These are phyloP conservation scores for Cutaneotrichosporon daszewskae DNA, from an alignment of 1,284 basidiomycete species.

Conservation along the genomic window DNA sequence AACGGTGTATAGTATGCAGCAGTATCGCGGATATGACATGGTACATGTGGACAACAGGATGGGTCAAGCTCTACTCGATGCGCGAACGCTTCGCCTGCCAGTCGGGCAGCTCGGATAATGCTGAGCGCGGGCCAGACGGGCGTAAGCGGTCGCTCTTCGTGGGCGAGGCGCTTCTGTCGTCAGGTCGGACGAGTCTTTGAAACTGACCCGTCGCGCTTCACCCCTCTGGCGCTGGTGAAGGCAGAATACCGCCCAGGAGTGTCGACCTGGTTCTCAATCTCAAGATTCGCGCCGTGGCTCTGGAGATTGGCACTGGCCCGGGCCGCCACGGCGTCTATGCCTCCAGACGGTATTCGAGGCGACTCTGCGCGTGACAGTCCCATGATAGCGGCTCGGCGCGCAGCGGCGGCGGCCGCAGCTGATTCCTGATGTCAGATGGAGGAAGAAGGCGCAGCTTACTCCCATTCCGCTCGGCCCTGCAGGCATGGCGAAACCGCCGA, in stretches of 20 bases:
- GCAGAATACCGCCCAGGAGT: slow-evolving; percentile 15
- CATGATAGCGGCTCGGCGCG: slow-evolving; percentile 23
- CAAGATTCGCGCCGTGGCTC: slow-evolving; percentile 4
- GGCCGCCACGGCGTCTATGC: slow-evolving; percentile 25
- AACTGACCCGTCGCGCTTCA: slow-evolving; percentile 31
- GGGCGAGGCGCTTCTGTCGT: slow-evolving; percentile 10
- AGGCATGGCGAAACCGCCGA: slow-evolving; percentile 7
- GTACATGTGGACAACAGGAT: not conserved
- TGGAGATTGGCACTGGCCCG: slow-evolving; percentile 19
- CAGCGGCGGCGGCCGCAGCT: slow-evolving; percentile 1
- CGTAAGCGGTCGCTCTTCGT: slow-evolving; percentile 9
- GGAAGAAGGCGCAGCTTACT: not conserved
- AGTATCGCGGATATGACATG: slow-evolving; percentile 1
- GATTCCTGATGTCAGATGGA: not conserved
- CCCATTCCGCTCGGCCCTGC: slow-evolving; percentile 8
- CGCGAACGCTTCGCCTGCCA: slow-evolving; percentile 21
- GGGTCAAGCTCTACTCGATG: not conserved
- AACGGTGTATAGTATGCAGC: slow-evolving; percentile 21
- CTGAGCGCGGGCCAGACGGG: slow-evolving; percentile 15
- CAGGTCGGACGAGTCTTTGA: not conserved
- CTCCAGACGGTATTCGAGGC: slow-evolving; percentile 30
- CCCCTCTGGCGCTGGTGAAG: slow-evolving; percentile 35
- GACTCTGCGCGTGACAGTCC: slow-evolving; percentile 18
- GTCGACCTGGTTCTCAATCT: slow-evolving; percentile 9
- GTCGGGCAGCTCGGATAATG: slow-evolving; percentile 24